Conservation (phyloP, 208 protist genomes). For the Sergeia podlipaevii region DNA sequence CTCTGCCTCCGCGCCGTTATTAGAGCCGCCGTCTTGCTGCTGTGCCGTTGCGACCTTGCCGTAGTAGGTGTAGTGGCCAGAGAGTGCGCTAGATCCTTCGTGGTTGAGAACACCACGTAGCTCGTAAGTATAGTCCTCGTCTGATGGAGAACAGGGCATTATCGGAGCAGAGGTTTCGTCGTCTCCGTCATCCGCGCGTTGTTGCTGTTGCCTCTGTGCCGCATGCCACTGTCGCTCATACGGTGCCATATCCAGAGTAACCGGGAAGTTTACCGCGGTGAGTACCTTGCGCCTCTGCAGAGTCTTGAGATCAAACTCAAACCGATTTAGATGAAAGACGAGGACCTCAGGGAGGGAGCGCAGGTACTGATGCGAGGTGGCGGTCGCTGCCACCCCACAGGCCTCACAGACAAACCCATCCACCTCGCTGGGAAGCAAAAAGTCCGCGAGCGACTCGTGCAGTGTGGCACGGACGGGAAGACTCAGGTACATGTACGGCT, state of each 20-base stretch:
- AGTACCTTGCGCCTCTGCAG: slow-evolving; percentile 64
- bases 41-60: slow-evolving; percentile 27
- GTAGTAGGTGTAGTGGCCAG: slow-evolving; percentile 83
- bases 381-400: slow-evolving; percentile 43
- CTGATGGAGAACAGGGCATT: not conserved
- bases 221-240: slow-evolving; percentile 53
- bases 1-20: not conserved
- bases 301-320: slow-evolving; percentile 66
- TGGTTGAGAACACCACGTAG: slow-evolving; percentile 77
- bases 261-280: slow-evolving; percentile 39
- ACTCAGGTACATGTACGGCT: slow-evolving; percentile 69
- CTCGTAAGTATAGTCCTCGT: too few relatives aligned
- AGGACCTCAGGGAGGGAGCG: slow-evolving; percentile 71
- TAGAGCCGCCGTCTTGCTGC: not conserved
- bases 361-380: slow-evolving; percentile 71
- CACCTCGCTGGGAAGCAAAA: slow-evolving; percentile 58
- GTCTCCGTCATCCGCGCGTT: not conserved
- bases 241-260: slow-evolving; percentile 50
- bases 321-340: slow-evolving; percentile 73
- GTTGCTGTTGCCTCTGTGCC: not conserved
- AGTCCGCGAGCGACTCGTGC: slow-evolving; percentile 52
- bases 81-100: slow-evolving; percentile 50
- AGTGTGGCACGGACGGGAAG: slow-evolving; percentile 57
- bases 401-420: slow-evolving; percentile 68
- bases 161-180: not conserved